Evolutionary conservation across 768 basidiomycete genomes (phyloP).

Genomic region (Chlorophyllum brunneum): DNA sequence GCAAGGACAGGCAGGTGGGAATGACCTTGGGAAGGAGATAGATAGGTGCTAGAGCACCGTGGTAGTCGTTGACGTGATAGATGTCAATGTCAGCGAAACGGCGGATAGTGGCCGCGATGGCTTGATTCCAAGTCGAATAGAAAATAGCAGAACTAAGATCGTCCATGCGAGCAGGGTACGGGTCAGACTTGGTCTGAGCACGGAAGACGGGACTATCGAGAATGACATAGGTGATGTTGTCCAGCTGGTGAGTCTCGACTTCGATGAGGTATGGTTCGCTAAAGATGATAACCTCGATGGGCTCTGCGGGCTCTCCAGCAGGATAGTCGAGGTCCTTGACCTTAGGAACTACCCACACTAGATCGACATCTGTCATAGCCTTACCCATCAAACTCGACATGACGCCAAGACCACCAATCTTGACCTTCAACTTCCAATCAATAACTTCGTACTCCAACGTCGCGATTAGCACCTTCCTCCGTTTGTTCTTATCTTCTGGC

Average conservation of each 20-base stretch:
- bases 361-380: constrained; percentile 95
- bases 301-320: constrained; percentile 85
- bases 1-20: constrained; percentile 86
- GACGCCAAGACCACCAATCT: constrained; percentile 96
- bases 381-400: constrained; percentile 98
- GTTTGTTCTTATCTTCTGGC: constrained; percentile 91
- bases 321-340: constrained; percentile 95
- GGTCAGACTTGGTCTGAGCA: constrained; percentile 93
- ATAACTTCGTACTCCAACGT: constrained; percentile 96
- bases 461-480: constrained; percentile 86
- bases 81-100: constrained; percentile 85
- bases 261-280: constrained; percentile 94
- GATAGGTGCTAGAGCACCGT: constrained; percentile 86
- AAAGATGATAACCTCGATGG: constrained; percentile 95
- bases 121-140: constrained; percentile 98
- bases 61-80: constrained; percentile 95
- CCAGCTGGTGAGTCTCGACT: constrained; percentile 88
- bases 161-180: constrained; percentile 96
- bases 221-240: constrained; percentile 94
- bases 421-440: constrained; percentile 97
- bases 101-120: constrained; percentile 88
- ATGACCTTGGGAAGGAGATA: constrained; percentile 91
- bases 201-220: constrained; percentile 96
- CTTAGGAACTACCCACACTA: constrained; percentile 92
- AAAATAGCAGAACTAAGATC: constrained; percentile 95